Percentiles rank a stretch among this genome's conserved stretches.
phyloP scores from a whole-genome alignment of 2,329 filamentous ascomycete genomes.

The Aspergillus thermomutatus region DNA sequence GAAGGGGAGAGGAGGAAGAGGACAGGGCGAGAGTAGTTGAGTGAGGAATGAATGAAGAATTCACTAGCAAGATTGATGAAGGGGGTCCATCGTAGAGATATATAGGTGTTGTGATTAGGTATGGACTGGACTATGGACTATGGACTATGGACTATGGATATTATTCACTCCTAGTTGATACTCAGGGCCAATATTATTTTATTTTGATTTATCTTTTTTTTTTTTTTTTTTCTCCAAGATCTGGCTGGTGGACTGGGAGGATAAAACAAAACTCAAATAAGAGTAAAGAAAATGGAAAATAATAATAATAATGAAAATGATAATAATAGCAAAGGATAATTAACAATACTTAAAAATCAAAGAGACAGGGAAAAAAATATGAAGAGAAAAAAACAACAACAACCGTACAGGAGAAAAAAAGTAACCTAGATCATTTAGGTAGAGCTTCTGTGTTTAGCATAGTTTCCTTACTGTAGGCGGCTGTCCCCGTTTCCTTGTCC shows the following conservation, averaged over 20 bases:
- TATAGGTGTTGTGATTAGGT: conserved; percentile 17
- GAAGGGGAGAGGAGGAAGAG: conserved; percentile 9
- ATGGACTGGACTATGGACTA: background rate
- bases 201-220: background rate
- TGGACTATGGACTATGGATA: background rate
- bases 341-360: background rate
- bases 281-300: conserved; percentile 8
- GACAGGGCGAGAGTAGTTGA: conserved; percentile 15
- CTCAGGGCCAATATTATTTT: background rate
- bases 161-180: background rate
- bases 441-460: conserved; percentile 19
- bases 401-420: background rate
- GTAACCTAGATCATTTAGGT: background rate
- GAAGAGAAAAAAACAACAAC: conserved; percentile 7
- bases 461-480: conserved; percentile 15
- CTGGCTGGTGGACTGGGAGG: background rate
- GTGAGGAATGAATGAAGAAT: conserved; percentile 23
- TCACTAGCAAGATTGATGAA: conserved; percentile 21
- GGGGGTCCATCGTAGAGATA: conserved; percentile 33
- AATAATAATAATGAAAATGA: conserved; percentile 3
- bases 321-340: conserved; percentile 1
- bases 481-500: conserved; percentile 31
- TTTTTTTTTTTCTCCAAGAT: background rate
- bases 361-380: conserved; percentile 6
- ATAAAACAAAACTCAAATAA: conserved; percentile 6